phyloP scores from a whole-genome alignment of 768 basidiomycete genomes.

The Lactarius indigo region DNA sequence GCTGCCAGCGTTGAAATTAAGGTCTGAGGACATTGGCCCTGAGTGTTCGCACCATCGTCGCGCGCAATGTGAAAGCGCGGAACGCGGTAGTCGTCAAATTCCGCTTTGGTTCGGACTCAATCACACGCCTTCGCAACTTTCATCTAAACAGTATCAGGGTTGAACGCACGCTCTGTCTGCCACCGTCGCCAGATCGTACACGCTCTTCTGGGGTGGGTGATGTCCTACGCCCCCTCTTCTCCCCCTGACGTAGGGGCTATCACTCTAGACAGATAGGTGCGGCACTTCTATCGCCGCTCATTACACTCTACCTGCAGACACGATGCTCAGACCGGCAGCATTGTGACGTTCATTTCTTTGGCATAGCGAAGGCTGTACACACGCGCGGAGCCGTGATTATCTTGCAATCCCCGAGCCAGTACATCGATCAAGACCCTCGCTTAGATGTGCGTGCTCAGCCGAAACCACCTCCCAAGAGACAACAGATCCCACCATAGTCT shows the following conservation, averaged over 20 bases:
- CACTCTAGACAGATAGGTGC: background rate
- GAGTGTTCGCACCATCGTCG: background rate
- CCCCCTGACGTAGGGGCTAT: background rate
- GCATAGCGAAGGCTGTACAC: background rate
- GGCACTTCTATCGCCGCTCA: background rate
- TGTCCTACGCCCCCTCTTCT: background rate
- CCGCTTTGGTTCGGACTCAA: background rate
- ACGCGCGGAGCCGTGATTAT: background rate
- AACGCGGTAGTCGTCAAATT: background rate
- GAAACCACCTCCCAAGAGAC: background rate
- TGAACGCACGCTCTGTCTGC: background rate
- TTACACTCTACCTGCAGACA: background rate
- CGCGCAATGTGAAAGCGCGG: background rate
- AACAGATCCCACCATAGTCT: background rate
- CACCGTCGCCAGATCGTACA: background rate
- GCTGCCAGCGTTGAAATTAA: background rate
- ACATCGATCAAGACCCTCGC: background rate
- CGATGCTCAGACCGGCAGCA: background rate
- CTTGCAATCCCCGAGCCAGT: background rate
- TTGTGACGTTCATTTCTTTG: background rate
- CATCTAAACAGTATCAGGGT: no score
- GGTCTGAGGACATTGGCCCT: background rate
- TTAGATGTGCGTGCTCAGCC: background rate
- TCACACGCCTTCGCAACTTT: background rate
- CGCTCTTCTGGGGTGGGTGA: background rate